Base-by-base conservation (phyloP, 331 rosid species). In the Phaseolus coccineus region DNA sequence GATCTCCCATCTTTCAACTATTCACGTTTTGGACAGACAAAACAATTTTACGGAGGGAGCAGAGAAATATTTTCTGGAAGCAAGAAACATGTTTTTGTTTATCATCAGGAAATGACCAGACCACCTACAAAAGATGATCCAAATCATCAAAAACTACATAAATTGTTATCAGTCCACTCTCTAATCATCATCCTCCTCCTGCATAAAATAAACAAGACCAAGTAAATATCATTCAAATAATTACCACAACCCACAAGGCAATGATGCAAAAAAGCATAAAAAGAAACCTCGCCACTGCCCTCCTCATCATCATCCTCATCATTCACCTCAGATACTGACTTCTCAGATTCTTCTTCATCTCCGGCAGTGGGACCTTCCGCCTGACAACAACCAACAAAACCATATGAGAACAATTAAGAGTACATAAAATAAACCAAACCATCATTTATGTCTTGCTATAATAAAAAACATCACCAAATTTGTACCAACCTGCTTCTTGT, bases 171-270 rank as follows among this genome's bases (percentile, higher is more conserved):
- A 55, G 33, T 75, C 80, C 87, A 84, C 19, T 16, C 3, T 12
- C 92, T 88, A 91, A 86, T 93, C 96, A 3, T 93, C 97, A 63
- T 93, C 97, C 0, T 91, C 96, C 67, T 93, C 97, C 97, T 93
- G 83, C 89, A 88, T 24, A 5, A 0, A 8, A n/a, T 11, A 16
- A 8, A 66, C 1, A 1, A 77, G 4, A 16, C 6, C 42, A 37
- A 73, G 16, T n/a, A 64, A 68, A 37, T 6, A 39, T 9, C 14
- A 8, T 1, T 12, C 1, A 4, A 8, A 30, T 3, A 27, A 40
- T 1, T 2, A 9, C 0, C 0, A 53, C 15, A 16, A 8, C 2
- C 4, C 0, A 37, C 8, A 66, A 3, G 8, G 0, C 0, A 6
- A 57, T 15, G 1, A n/a, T 3, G 2, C 4, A 27, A 24, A 19